Conservation (phyloP, 2,329 filamentous ascomycete species). For the Alternaria gaisen region DNA sequence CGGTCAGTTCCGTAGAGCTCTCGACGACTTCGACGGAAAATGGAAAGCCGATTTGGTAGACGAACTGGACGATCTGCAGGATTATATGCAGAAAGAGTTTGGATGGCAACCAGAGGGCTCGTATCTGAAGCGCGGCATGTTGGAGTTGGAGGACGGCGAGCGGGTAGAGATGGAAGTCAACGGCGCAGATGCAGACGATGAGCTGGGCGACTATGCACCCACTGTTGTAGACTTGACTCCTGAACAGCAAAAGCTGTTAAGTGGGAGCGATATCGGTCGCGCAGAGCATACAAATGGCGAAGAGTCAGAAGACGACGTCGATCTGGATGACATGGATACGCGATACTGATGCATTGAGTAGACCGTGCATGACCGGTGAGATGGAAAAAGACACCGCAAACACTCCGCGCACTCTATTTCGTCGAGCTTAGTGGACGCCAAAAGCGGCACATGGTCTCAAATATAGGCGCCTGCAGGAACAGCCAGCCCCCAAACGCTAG, state of each 20-base stretch:
- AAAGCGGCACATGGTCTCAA: conserved; percentile 10
- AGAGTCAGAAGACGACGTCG: conserved; percentile 51
- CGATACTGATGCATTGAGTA: conserved; percentile 41
- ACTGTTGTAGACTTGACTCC: conserved; percentile 64
- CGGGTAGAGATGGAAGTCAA: conserved; percentile 66
- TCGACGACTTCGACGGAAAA: conserved; percentile 59
- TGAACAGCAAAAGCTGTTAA: conserved; percentile 53
- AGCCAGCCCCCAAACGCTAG: conserved; percentile 13
- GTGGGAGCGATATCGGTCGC: conserved; percentile 35
- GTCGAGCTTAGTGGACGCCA: conserved; percentile 1
- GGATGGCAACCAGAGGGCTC: conserved; percentile 67
- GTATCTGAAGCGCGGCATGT: conserved; percentile 64
- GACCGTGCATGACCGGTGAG: conserved; percentile 34
- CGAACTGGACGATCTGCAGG: conserved; percentile 64
- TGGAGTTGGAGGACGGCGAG: conserved; percentile 71
- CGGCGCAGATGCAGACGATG: conserved; percentile 67
- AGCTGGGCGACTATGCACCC: conserved; percentile 71
- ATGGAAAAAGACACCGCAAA: conserved; percentile 17
- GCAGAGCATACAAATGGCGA: conserved; percentile 27
- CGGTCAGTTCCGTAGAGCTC: conserved; percentile 59
- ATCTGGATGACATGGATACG: conserved; percentile 52
- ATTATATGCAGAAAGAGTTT: conserved; percentile 62
- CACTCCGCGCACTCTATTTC: background rate
- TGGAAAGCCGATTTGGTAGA: conserved; percentile 58
- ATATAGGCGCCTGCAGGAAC: conserved; percentile 16